Base-by-base conservation (phyloP, 2,329 filamentous ascomycete species). In the Gnomoniopsis smithogilvyi region DNA sequence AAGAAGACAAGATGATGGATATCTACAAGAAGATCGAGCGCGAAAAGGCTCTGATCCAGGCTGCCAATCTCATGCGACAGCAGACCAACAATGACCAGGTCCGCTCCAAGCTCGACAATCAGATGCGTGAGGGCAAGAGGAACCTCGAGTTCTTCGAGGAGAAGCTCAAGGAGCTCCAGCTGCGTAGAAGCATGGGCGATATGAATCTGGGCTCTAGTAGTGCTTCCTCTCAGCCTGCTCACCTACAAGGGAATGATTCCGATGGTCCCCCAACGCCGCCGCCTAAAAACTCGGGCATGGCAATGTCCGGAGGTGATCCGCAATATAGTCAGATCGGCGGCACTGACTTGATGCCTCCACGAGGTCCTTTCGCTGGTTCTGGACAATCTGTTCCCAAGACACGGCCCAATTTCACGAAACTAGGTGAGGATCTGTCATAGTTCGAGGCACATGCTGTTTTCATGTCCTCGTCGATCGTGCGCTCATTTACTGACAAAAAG, bases 1-100 rank as follows among this genome's bases (percentile, higher is more conserved):
- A 87, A 71, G 83, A 87, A 64, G 82, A 87, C 68, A 80, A 82
- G 66, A 80, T 87, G 76, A 86, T 86, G 76, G 90, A 92, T 75
- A 92, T 99, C 78, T 87, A 90, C 78, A 90, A 88, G 80, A 98
- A 99, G 89, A 98, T 99, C 76, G 92, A 97, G 81, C 88, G 94
- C 74, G 95, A 99, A 78, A 94, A 93, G 82, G 90, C 89, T 69
- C 87, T 98, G 71, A 95, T 99, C 81, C 90, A 90, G 75, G 94
- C 92, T 69, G 94, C 94, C 67, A 95, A 91, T 77, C 86, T 90
- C 68, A 96, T 99, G 93, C 90, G 92, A 76, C 89, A 93, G 77
- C 93, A 95, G 74, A 97, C 94, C 67, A 91, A 92, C 79, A 99
- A 99, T 76, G 90, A 93, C 67, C 84, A 87, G 63, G 94, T 98